These are phyloP conservation scores for Backusella westeae DNA, from an alignment of 192 early-diverging fungal species.

Conservation along the genomic window DNA sequence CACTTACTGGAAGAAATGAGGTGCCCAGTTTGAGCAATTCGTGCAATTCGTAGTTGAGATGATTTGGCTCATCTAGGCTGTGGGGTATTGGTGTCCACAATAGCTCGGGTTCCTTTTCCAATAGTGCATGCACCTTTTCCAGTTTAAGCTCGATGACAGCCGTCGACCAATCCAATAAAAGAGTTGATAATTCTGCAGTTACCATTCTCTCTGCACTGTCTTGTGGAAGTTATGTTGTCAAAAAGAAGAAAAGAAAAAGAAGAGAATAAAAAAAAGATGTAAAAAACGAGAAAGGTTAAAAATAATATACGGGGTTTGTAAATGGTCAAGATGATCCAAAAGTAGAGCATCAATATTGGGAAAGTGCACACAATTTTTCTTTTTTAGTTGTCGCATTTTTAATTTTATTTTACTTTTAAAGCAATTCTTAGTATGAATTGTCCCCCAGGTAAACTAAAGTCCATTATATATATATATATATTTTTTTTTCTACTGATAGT, in stretches of 20 bases:
- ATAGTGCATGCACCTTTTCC: background rate
- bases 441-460: background rate
- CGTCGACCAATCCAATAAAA: conserved; percentile 12
- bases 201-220: background rate
- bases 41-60: background rate
- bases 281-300: conserved; percentile 16
- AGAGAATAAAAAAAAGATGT: conserved; percentile 26
- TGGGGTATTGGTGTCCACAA: conserved; percentile 16
- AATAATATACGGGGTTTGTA: background rate
- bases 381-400: background rate
- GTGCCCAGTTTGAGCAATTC: background rate
- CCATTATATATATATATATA: background rate
- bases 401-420: background rate
- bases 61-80: conserved; percentile 2
- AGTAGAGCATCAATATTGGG: background rate
- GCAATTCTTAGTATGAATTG: background rate
- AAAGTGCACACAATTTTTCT: background rate
- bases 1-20: conserved; percentile 15
- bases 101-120: conserved; percentile 10
- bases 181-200: conserved; percentile 7
- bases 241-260: background rate
- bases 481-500: background rate
- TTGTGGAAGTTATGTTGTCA: background rate
- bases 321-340: background rate
- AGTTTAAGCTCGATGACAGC: conserved; percentile 2